Evolutionary conservation across 228 moss, liverwort and hornwort genomes (phyloP).

Genomic region (Sphagnum magellanicum): DNA sequence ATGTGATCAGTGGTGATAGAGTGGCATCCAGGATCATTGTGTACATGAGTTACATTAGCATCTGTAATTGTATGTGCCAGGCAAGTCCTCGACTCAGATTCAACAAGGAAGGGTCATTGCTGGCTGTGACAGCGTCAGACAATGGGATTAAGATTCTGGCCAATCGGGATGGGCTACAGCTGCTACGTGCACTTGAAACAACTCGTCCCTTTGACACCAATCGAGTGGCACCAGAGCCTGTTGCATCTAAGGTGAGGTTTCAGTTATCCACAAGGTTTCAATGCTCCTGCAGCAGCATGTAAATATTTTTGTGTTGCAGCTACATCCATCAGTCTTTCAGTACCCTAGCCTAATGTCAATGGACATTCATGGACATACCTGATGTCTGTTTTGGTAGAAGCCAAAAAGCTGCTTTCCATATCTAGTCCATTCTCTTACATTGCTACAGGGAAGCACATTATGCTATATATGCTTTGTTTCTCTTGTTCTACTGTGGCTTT

Average conservation of each 20-base stretch:
- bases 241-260: slow-evolving; percentile 68
- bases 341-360: no score
- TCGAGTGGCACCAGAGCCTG: slow-evolving; percentile 73
- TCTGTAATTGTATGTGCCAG: slow-evolving; percentile 21
- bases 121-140: slow-evolving; percentile 91
- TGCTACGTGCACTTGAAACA: slow-evolving; percentile 72
- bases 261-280: background rate
- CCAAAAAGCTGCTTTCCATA: no score
- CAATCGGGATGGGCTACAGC: slow-evolving; percentile 71
- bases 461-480: no score
- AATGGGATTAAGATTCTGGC: slow-evolving; percentile 96
- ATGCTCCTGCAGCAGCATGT: no score
- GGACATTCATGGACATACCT: no score
- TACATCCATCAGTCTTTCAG: no score
- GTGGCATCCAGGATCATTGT: background rate
- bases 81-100: slow-evolving; percentile 92
- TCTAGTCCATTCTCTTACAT: no score
- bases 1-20: background rate
- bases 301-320: no score
- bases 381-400: no score
- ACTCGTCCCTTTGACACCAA: slow-evolving; percentile 65
- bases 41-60: background rate
- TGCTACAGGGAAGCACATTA: no score
- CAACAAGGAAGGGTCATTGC: slow-evolving; percentile 88
- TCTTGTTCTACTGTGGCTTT: no score